Percentiles rank a stretch among this genome's conserved stretches.
These are phyloP conservation scores for Stachybotrys chartarum DNA, from an alignment of 2,329 filamentous ascomycete species.

Conservation along the genomic window DNA sequence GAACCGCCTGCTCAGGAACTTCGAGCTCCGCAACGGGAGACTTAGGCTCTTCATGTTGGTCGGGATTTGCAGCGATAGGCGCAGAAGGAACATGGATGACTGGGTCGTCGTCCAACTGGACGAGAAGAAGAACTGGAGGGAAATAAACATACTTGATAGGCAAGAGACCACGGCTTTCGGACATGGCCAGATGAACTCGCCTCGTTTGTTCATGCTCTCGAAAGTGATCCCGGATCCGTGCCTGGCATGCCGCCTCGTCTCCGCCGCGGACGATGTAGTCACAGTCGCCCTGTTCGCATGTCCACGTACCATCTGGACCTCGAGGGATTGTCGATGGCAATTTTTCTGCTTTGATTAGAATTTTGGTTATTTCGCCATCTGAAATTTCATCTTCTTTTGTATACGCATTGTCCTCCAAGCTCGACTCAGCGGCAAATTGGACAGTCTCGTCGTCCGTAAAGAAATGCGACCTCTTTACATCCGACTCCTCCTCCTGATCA, in stretches of 20 bases:
- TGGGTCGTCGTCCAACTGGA: slow-evolving; percentile 13
- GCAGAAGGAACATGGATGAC: not conserved
- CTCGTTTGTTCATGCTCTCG: slow-evolving; percentile 50
- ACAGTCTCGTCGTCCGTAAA: slow-evolving; percentile 23
- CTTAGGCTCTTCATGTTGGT: not conserved
- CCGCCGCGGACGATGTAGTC: slow-evolving; percentile 55
- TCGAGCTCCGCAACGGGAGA: not conserved
- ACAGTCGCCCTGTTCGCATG: slow-evolving; percentile 58
- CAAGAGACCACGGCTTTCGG: slow-evolving; percentile 48
- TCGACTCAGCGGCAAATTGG: slow-evolving; percentile 18
- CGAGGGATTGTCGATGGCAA: slow-evolving; percentile 40
- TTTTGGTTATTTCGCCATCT: slow-evolving; percentile 23
- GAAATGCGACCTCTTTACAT: slow-evolving; percentile 26
- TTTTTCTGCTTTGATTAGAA: slow-evolving; percentile 42
- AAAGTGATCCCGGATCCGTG: slow-evolving; percentile 54
- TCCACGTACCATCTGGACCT: slow-evolving; percentile 58
- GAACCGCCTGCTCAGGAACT: slow-evolving; percentile 1
- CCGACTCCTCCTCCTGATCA: slow-evolving; percentile 26
- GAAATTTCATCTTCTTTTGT: slow-evolving; percentile 5
- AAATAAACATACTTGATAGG: slow-evolving; percentile 47
- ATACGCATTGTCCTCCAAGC: slow-evolving; percentile 2
- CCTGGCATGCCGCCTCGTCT: slow-evolving; percentile 46
- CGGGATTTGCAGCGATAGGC: not conserved
- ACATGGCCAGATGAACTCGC: slow-evolving; percentile 44
- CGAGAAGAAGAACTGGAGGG: slow-evolving; percentile 24